These are phyloP conservation scores for Afroboletus lepidellus DNA, from an alignment of 1,284 basidiomycete genomes.

Conservation along the genomic window DNA sequence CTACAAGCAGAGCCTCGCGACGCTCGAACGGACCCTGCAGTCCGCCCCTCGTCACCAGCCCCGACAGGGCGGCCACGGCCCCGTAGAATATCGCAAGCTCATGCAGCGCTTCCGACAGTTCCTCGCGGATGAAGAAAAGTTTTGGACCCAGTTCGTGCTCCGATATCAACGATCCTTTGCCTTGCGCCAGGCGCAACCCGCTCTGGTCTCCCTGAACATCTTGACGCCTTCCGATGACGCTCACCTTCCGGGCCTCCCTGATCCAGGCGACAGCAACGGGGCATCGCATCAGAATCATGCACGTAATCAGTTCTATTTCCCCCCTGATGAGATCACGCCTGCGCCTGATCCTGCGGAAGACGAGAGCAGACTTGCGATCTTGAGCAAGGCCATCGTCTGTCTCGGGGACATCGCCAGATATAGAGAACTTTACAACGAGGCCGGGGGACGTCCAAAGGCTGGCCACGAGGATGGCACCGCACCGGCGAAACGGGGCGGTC, in stretches of 20 bases:
- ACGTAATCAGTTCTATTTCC: slow-evolving; percentile 57
- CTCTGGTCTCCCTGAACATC: slow-evolving; percentile 59
- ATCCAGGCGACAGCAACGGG: slow-evolving; percentile 26
- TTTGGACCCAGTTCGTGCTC: slow-evolving; percentile 77
- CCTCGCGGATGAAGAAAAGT: slow-evolving; percentile 82
- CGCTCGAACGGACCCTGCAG: slow-evolving; percentile 62
- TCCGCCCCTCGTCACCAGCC: slow-evolving; percentile 45
- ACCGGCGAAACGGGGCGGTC: slow-evolving; percentile 40
- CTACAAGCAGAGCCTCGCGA: slow-evolving; percentile 76
- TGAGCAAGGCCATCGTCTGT: slow-evolving; percentile 88
- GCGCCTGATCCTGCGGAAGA: slow-evolving; percentile 52
- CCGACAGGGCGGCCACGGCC: slow-evolving; percentile 44
- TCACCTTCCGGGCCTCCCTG: slow-evolving; percentile 34
- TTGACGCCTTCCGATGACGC: slow-evolving; percentile 20
- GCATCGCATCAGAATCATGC: slow-evolving; percentile 20
- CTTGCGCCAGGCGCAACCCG: slow-evolving; percentile 55
- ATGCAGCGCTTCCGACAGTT: slow-evolving; percentile 87
- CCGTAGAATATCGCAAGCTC: slow-evolving; percentile 81
- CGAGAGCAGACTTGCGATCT: slow-evolving; percentile 62
- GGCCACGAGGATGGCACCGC: slow-evolving; percentile 57
- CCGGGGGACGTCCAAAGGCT: slow-evolving; percentile 59
- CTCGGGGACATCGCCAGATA: slow-evolving; percentile 94
- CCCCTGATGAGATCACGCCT: slow-evolving; percentile 45
- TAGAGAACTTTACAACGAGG: slow-evolving; percentile 84
- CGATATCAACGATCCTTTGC: slow-evolving; percentile 70